Conservation (phyloP, 352 stramenopile genomes). For the Phytophthora cactorum region DNA sequence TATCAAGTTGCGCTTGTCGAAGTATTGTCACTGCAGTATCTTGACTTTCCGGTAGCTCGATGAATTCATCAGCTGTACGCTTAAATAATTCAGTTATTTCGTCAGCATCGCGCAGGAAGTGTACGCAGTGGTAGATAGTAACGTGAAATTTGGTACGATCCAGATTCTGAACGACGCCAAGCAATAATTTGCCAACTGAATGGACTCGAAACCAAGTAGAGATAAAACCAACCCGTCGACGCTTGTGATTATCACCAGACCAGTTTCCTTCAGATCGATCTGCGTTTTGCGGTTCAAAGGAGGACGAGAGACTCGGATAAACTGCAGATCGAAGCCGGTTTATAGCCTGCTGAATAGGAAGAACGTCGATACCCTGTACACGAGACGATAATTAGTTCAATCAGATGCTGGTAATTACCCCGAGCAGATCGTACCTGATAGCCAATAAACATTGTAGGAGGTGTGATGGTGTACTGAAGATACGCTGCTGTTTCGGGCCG, state of each 20-base stretch:
- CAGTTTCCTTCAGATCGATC: not conserved
- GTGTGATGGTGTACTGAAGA: conserved; percentile 67
- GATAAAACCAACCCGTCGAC: conserved; percentile 56
- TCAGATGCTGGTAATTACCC: not conserved
- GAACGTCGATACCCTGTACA: conserved; percentile 40
- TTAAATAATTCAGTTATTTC: conserved; percentile 55
- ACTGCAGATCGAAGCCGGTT: conserved; percentile 37
- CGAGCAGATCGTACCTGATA: conserved; percentile 49
- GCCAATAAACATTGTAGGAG: conserved; percentile 69
- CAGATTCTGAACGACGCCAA: conserved; percentile 56
- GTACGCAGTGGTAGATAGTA: conserved; percentile 53
- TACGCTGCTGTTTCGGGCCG: conserved; percentile 47
- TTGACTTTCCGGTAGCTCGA: conserved; percentile 45
- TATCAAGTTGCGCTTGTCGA: conserved; percentile 60
- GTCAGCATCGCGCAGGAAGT: conserved; percentile 58
- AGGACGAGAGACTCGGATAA: conserved; percentile 44
- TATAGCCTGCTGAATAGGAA: conserved; percentile 42
- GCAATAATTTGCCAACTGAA: conserved; percentile 70
- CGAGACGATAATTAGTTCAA: not conserved
- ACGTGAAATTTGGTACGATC: conserved; percentile 63
- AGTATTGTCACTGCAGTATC: conserved; percentile 50
- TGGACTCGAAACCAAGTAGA: conserved; percentile 73
- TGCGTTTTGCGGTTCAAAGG: conserved; percentile 9
- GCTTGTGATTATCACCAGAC: conserved; percentile 4
- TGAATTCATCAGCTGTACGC: conserved; percentile 48